Base-by-base conservation (phyloP, 768 basidiomycete genomes). In the Gloeophyllum trabeum region DNA sequence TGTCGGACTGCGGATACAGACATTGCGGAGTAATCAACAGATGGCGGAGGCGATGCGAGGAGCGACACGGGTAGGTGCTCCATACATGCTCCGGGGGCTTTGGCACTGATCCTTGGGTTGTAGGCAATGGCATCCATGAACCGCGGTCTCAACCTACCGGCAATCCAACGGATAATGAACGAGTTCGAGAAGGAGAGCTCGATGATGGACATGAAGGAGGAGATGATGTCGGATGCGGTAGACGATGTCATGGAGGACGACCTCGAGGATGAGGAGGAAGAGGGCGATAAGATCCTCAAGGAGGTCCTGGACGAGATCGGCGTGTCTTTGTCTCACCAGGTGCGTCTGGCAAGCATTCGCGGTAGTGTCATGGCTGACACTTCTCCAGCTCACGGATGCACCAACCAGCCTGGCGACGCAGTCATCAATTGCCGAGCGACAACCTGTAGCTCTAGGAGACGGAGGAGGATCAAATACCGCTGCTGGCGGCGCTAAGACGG, bases 131-230 rank as follows among this genome's bases (percentile, higher is more conserved):
- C 81, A 10, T 76, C 90, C 24, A 98, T 99, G 96, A 98, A 97
- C 58, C 76, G 88, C 38, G 89, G 89, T 32, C 73, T 98, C 48
- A 98, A 99, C 62, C 73, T 98, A 13, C 96, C 96, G 13, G 77
- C 78, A 47, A 98, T 99, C 45, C 88, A 92, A 58, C 77, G 79
- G 41, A 98, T 98, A 57, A 93, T 99, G 88, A 89, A 81, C 52
- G 94, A 99, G 36, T 99, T 99, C 54, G 96, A 99, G 67, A 84
- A 79, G 54, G 96, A 99, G 64, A 94, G 85, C 51, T 79, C 90
- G 4, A 90, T 82, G 64, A 99, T 99, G 96, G 96, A 99, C 63
- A 98, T 99, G 96, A 99, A 97, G 61, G 96, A 97, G 63, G 94
- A 96, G 60, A 97, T 98, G 88, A 99, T 97, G 96, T 89, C 87